phyloP scores from a whole-genome alignment of 225 moss, liverwort and hornwort species.

The Pleurozium schreberi region DNA sequence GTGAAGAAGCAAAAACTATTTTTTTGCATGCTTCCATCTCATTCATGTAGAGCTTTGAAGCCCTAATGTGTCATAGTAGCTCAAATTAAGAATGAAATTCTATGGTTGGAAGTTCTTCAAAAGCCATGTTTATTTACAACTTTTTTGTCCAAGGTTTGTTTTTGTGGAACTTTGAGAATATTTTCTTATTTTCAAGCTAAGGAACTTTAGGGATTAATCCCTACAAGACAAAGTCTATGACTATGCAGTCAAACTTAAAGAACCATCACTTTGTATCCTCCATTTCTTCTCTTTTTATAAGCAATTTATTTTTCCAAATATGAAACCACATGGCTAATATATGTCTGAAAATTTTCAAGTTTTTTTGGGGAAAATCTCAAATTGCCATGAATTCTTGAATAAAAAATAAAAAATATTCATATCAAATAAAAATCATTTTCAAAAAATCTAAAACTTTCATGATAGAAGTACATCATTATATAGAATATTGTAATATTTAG shows the following conservation, averaged over 20 bases:
- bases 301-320: neutral
- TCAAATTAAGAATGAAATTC: neutral
- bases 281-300: neutral
- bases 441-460: neutral
- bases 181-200: neutral
- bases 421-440: neutral
- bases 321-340: neutral
- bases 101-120: neutral
- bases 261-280: neutral
- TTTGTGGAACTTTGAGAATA: neutral
- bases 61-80: neutral
- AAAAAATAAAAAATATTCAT: neutral
- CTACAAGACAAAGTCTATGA: neutral
- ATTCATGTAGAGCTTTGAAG: neutral
- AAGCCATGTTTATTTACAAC: neutral
- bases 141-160: neutral
- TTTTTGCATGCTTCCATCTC: neutral
- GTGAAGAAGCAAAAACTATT: neutral
- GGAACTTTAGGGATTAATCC: neutral
- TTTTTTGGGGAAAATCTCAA: neutral
- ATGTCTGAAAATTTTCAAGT: neutral
- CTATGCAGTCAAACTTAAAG: accelerated
- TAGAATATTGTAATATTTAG: neutral
- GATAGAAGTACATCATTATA: neutral
- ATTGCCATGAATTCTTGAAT: neutral